Percentiles rank a stretch among this genome's conserved stretches.
phyloP scores from a whole-genome alignment of 1,284 basidiomycete genomes.

The Paramarasmius palmivorus region DNA sequence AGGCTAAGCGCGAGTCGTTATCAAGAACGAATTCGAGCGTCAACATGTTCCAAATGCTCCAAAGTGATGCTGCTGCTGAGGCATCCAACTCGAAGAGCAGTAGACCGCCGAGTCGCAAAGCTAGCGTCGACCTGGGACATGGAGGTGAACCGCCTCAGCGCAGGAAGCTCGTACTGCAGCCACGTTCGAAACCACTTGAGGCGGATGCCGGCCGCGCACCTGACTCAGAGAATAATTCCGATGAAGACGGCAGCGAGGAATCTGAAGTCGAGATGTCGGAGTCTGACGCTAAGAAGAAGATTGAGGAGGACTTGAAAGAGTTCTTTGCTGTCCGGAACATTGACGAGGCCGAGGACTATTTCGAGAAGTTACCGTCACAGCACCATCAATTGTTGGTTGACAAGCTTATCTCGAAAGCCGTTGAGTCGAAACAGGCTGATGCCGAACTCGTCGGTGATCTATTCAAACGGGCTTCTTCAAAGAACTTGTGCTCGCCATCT shows the following conservation, averaged over 20 bases:
- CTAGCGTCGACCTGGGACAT: slow-evolving; percentile 42
- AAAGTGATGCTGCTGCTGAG: slow-evolving; percentile 55
- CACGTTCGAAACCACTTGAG: slow-evolving; percentile 46
- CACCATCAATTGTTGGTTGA: slow-evolving; percentile 72
- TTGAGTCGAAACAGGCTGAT: slow-evolving; percentile 86
- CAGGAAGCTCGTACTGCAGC: slow-evolving; percentile 69
- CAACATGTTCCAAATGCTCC: slow-evolving; percentile 89
- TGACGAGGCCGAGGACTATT: slow-evolving; percentile 85
- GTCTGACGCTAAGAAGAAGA: slow-evolving; percentile 74
- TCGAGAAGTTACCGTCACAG: slow-evolving; percentile 66
- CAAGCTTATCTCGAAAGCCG: slow-evolving; percentile 67
- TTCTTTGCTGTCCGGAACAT: slow-evolving; percentile 78
- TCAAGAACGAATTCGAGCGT: slow-evolving; percentile 76
- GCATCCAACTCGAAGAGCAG: slow-evolving; percentile 44
- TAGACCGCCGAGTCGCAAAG: slow-evolving; percentile 49
- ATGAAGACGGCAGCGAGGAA: slow-evolving; percentile 51
- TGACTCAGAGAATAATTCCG: slow-evolving; percentile 53
- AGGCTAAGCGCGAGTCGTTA: slow-evolving; percentile 67
- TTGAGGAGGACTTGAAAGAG: slow-evolving; percentile 79
- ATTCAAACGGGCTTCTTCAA: slow-evolving; percentile 58
- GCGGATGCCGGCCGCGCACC: slow-evolving; percentile 34
- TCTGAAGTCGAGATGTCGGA: slow-evolving; percentile 59
- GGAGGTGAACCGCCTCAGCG: slow-evolving; percentile 50
- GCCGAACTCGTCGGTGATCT: slow-evolving; percentile 76
- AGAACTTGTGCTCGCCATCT: slow-evolving; percentile 52